phyloP scores from a whole-genome alignment of 768 basidiomycete species.

The Udeniomyces megalosporus region DNA sequence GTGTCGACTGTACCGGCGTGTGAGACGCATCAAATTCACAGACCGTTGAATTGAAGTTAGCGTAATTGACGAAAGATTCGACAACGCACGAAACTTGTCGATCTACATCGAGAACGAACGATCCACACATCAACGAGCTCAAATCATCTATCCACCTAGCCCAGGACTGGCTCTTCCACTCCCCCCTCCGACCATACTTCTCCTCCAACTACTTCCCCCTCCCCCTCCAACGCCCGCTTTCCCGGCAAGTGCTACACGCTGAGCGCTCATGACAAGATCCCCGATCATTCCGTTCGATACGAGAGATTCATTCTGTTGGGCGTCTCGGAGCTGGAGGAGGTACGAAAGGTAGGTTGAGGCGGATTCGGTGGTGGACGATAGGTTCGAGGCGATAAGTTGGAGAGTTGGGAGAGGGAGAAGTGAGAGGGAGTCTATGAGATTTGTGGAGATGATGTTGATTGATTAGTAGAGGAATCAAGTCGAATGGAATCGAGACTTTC shows the following conservation, averaged over 20 bases:
- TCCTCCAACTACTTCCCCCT: background rate
- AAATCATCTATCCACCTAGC: background rate
- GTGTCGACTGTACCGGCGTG: too few species aligned
- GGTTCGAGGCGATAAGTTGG: background rate
- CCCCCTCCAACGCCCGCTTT: background rate
- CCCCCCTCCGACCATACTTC: background rate
- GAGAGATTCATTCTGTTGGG: constrained; percentile 11
- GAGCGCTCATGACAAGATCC: constrained; percentile 4
- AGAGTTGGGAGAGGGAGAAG: constrained; percentile 1
- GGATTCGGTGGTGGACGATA: background rate
- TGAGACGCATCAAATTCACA: too few species aligned
- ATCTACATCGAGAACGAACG: too few species aligned
- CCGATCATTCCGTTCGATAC: constrained; percentile 15
- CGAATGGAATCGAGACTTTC: background rate
- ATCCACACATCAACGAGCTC: too few species aligned
- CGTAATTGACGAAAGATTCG: too few species aligned
- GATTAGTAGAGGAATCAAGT: background rate
- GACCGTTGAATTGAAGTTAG: too few species aligned
- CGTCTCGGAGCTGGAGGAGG: constrained; percentile 16
- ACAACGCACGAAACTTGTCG: too few species aligned
- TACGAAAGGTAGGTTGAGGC: constrained; percentile 8
- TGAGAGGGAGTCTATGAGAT: constrained; percentile 1
- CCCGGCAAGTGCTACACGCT: background rate
- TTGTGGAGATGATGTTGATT: too few species aligned
- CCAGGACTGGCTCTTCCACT: background rate